Base-by-base conservation (phyloP, 2,329 filamentous ascomycete genomes). In the Talaromyces piceae region DNA sequence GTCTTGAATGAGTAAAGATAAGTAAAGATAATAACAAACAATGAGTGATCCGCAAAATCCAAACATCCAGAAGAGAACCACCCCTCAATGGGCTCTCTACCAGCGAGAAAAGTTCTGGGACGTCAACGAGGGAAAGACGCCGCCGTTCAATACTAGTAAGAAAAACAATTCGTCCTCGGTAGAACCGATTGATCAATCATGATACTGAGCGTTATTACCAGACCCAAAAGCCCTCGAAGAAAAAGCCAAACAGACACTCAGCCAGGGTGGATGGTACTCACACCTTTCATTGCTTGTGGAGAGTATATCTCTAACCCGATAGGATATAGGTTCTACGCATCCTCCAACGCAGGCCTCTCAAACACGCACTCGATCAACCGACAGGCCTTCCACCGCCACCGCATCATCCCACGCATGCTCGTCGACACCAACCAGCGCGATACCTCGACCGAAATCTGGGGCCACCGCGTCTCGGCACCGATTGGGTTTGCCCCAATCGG, bases 401-500 rank as follows among this genome's bases (percentile, higher is more conserved):
- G 78, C 41, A 80, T 86, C 58, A 73, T 85, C 44, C 80, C 81
- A 1, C 75, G 76, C 41, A 79, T 78, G 70, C 75, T 85, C 1
- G 74, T 83, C 39, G 79, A 84, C 64, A 83, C 78, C 6, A 81
- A 79, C 59, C 65, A 64, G 27, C 76, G 80, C 31, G 80, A 84
- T 58, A 53, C 79, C 1, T 66, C 67, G 1, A 79, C 79, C 11
- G 69, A 67, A 3, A 79, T 86, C 54, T 85, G 83, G 63, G 78
- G 81, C 12, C 78, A 83, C 62, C 72, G 73, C 45, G 76, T 81
- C 12, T 70, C 75, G 2, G 80, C 80, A 0, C 81, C 82, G 0
- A 78, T 85, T 47, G 80, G 79, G n/a, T 82, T 85, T 59, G 78
- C 81, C 0, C 81, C 81, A 0, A 77, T 84, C 25, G 81, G 82